Evolutionary conservation across 495 filamentous ascomycete species (phyloP), one percentile per base, ranked within the genome.

Genomic region (Staphylotrichum tortipilum): DNA sequence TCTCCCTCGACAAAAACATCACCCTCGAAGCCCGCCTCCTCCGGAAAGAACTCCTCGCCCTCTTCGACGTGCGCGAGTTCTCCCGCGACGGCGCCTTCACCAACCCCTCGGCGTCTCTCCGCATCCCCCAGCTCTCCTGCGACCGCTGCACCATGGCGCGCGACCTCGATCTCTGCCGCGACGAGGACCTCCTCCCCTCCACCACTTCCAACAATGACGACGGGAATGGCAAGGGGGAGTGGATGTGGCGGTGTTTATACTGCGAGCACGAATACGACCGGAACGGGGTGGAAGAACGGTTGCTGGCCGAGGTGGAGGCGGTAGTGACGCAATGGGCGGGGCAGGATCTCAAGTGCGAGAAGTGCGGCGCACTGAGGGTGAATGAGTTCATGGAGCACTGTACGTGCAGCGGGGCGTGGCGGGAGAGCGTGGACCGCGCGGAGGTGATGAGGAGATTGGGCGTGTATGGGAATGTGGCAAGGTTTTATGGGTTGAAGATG

Each of bases 301-400:
- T 97, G 54, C 80, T 98, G 46, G 80, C 77, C 0, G 78, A 85
- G 34, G 80, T 95, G 31, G 81, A 95, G 55, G 79, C 76, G 37
- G 62, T 84, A 54, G 73, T 89, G 8, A 79, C 84, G 26, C 80
- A 83, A 60, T 97, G 94, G 88, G 78, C 79, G 49, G 85, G 81
- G 19, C 92, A 97, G 73, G 92, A 98, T 65, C 68, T 97, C 38
- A 89, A 88, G 63, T 98, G 92, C 54, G 73, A 61, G 26, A 80
- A 81, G 59, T 89, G 85, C 62, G 68, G 70, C 7, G 68, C 71
- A 39, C 55, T 87, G 29, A 75, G 89, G 65, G 75, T 85, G 34
- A 96, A 92, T 69, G 92, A 95, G 58, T 94, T 97, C 62, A 85
- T 89, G 82, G 92, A 97, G 67, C 91, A 97, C 68, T 98, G 92